Evolutionary conservation across 2,329 filamentous ascomycete genomes (phyloP), one percentile per base, ranked within the genome.

Genomic region (Arthrobotrys sphaeroides): DNA sequence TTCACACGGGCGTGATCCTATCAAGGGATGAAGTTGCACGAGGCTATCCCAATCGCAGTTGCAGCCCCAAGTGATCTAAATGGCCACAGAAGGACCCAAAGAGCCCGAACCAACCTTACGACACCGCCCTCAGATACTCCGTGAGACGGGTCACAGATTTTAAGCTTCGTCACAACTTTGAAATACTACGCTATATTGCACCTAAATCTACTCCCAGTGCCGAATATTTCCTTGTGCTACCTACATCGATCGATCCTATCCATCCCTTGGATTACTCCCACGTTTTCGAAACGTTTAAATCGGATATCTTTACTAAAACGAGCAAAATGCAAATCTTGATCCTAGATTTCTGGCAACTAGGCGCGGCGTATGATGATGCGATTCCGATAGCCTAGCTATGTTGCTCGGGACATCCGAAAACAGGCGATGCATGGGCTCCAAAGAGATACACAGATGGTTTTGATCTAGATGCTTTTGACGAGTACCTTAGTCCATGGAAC

Each of bases 11-110:
- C 51, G 40, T 26, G 28, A 64, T 49, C 40, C 20, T 24, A 16
- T 9, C 51, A n/a, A 68, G 51, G 64, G 64, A 68, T 60, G 5
- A 40, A 40, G 64, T 68, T 4, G 49, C 18, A 67, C 62, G 42
- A 42, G 38, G n/a, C 0, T 18, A 28, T 38, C 31, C 9, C 22
- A 12, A 31, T 57, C 24, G n/a, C 0, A 12, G 20, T 38, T 18
- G n/a, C 22, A 12, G 22, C 47, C 24, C 57, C n/a, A 18, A 51
- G 28, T 33, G 26, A 16, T 38, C 28, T 38, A 13, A 12, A 51
- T 38, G 26, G 28, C 28, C 26, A 12, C n/a, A n/a, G 10, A 53
- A 12, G 26, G 31, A 53, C 26, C 26, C 26, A 18, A 18, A 20
- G 26, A 33, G 5, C 47, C 22, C 9, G 26, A 22, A 1, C 10